Evolutionary conservation across 495 filamentous ascomycete species (phyloP).

Genomic region (Astrothelium subdiscretum): DNA sequence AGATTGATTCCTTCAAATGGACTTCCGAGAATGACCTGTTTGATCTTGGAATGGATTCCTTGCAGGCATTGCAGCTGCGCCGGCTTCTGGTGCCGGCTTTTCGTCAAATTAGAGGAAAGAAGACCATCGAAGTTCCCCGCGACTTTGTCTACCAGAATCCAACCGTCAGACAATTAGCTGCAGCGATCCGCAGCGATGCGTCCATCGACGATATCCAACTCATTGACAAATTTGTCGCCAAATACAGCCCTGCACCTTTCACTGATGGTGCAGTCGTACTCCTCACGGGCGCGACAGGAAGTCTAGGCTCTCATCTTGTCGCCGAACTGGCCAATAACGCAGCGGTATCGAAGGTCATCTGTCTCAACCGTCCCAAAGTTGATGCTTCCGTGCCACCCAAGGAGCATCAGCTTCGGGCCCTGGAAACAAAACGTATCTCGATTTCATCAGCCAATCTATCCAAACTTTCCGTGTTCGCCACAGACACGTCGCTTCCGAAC

Average conservation of each 20-base stretch:
- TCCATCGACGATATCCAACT: neutral
- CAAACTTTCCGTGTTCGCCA: neutral
- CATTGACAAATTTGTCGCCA: neutral
- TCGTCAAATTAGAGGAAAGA: neutral
- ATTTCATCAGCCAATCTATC: neutral
- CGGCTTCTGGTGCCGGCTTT: neutral
- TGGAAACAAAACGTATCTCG: neutral
- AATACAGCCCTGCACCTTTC: neutral
- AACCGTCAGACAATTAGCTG: neutral
- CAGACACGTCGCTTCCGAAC: neutral
- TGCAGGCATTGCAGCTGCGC: constrained; percentile 16
- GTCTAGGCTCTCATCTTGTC: constrained; percentile 47
- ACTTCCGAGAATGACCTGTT: constrained; percentile 16
- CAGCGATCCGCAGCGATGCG: neutral
- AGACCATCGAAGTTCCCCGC: neutral
- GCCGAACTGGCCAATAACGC: constrained; percentile 30
- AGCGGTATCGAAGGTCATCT: constrained; percentile 38
- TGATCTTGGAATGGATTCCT: constrained; percentile 16
- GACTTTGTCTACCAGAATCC: neutral
- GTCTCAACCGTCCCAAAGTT: constrained; percentile 37
- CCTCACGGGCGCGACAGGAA: constrained; percentile 48
- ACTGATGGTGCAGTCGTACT: constrained; percentile 24
- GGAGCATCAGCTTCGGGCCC: neutral
- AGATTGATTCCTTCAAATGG: neutral
- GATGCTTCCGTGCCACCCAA: neutral